Evolutionary conservation across 495 filamentous ascomycete genomes (phyloP).

Genomic region (Haplographium delicatum): DNA sequence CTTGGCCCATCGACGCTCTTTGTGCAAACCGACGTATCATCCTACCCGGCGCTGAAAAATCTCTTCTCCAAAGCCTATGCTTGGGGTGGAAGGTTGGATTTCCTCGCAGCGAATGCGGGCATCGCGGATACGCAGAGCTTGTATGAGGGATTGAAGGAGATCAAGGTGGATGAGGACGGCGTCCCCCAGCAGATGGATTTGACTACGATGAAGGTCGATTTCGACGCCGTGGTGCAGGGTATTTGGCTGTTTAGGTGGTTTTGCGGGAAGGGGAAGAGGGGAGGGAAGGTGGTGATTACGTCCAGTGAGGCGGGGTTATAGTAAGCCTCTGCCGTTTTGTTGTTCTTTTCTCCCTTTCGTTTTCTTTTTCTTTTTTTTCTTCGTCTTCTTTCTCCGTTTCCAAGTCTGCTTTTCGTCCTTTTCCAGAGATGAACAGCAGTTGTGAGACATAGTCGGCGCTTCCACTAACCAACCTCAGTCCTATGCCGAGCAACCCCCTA

Average conservation of each 20-base stretch:
- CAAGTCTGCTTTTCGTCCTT: background rate
- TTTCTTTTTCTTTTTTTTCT: no score
- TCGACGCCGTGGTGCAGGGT: constrained; percentile 34
- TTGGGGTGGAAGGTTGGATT: constrained; percentile 5
- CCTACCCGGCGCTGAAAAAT: background rate
- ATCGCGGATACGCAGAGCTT: background rate
- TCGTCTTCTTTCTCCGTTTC: no score
- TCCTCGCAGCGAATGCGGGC: constrained; percentile 12
- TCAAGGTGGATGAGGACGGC: constrained; percentile 1
- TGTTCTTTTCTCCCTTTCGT: no score
- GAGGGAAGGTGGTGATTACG: constrained; percentile 27
- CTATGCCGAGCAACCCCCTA: constrained; percentile 11
- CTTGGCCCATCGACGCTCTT: constrained; percentile 1
- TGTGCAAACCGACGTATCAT: background rate
- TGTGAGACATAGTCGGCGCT: background rate
- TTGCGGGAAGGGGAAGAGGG: constrained; percentile 22
- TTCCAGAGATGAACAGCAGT: background rate
- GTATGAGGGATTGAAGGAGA: background rate
- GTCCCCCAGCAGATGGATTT: constrained; percentile 33
- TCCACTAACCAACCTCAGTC: no score
- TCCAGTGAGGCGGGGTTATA: constrained; percentile 29
- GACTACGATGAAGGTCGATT: constrained; percentile 37
- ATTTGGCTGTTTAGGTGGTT: constrained; percentile 41
- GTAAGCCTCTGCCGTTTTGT: background rate
- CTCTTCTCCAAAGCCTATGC: constrained; percentile 4